Conservation (phyloP, 257 asterid genomes). For the Ocimum tenuiflorum region DNA sequence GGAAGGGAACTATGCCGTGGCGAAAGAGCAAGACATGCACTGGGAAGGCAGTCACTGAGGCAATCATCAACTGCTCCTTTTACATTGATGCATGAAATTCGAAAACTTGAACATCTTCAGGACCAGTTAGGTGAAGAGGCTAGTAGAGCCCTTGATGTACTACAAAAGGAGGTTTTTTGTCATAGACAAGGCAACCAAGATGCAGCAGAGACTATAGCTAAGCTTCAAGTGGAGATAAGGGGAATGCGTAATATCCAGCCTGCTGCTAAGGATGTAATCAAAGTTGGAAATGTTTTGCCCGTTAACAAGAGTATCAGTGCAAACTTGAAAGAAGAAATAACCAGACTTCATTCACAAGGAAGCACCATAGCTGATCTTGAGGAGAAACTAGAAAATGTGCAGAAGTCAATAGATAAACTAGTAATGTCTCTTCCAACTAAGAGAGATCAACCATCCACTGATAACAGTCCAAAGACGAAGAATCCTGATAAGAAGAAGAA, state of each 20-base stretch:
- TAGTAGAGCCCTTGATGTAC: slow-evolving; percentile 79
- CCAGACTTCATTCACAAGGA: slow-evolving; percentile 92
- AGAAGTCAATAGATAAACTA: slow-evolving; percentile 82
- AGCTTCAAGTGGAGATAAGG: slow-evolving; percentile 82
- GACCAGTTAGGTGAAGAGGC: slow-evolving; percentile 97
- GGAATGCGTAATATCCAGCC: slow-evolving; percentile 60
- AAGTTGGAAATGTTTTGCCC: slow-evolving; percentile 44
- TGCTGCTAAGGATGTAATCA: slow-evolving; percentile 47
- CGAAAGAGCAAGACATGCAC: slow-evolving; percentile 47
- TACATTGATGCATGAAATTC: slow-evolving; percentile 85
- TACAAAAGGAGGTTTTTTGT: slow-evolving; percentile 90
- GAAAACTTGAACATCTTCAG: slow-evolving; percentile 93
- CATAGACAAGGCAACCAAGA: slow-evolving; percentile 93
- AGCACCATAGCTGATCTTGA: slow-evolving; percentile 85
- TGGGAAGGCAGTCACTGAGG: slow-evolving; percentile 68
- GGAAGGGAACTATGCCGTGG: slow-evolving; percentile 36
- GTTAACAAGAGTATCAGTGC: slow-evolving; percentile 87
- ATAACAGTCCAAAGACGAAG: slow-evolving; percentile 46
- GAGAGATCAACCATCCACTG: slow-evolving; percentile 41
- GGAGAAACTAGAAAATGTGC: slow-evolving; percentile 87
- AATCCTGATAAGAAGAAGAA: slow-evolving; percentile 63
- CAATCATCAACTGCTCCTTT: slow-evolving; percentile 90
- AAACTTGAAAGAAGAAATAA: slow-evolving; percentile 86
- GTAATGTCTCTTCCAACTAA: slow-evolving; percentile 75
- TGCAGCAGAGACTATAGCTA: slow-evolving; percentile 94